Evolutionary conservation across 805 yeast genomes (phyloP).

Genomic region (Candida boidinii): DNA sequence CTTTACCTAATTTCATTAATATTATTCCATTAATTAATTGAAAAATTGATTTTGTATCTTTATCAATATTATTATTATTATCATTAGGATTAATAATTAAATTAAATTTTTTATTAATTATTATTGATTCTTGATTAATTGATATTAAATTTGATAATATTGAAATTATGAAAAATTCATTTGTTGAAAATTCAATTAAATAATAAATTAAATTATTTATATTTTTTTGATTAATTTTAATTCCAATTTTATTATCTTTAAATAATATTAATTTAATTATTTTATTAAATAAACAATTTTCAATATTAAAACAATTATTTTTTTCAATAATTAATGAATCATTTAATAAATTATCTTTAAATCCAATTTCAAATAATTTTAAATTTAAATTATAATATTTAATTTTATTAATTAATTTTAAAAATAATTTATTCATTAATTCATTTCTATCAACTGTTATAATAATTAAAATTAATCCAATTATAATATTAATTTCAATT

Average conservation of each 20-base stretch:
- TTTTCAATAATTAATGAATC: background rate
- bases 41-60: conserved; percentile 17
- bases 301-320: conserved; percentile 8
- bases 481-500: conserved; percentile 12
- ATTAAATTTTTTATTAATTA: too few species aligned
- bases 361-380: conserved; percentile 3
- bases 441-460: conserved; percentile 24
- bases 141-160: conserved; percentile 16
- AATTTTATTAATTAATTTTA: conserved; percentile 8
- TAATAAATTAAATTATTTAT: conserved; percentile 15
- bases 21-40: conserved; percentile 19
- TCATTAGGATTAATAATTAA: too few species aligned
- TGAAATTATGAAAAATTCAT: conserved; percentile 14
- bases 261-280: too few species aligned
- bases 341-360: conserved; percentile 1
- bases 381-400: conserved; percentile 6
- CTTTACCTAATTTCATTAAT: conserved; percentile 15
- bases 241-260: conserved; percentile 15
- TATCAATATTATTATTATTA: too few species aligned
- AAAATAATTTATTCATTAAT: conserved; percentile 15
- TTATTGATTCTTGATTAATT: too few species aligned
- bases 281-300: too few species aligned
- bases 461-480: conserved; percentile 20
- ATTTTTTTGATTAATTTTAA: conserved; percentile 13
- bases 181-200: conserved; percentile 8